Percentiles rank a stretch among this genome's conserved stretches.
Conservation (phyloP, 805 yeast species). For the Phaffomyces thermotolerans region DNA sequence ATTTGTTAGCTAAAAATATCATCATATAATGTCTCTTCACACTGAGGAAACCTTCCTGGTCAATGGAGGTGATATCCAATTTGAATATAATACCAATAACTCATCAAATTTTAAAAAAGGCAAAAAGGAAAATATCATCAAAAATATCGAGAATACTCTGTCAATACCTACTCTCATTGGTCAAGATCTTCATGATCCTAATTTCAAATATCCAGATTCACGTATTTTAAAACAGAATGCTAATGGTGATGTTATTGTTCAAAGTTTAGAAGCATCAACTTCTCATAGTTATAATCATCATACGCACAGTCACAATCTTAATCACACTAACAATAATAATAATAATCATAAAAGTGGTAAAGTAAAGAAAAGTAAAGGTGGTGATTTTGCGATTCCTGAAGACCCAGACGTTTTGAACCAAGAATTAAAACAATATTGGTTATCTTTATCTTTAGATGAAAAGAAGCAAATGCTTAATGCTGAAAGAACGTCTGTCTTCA, state of each 20-base stretch:
- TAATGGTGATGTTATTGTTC: constrained; percentile 74
- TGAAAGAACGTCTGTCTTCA: constrained; percentile 63
- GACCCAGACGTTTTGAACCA: constrained; percentile 16
- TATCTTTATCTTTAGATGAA: constrained; percentile 48
- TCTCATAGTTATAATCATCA: constrained; percentile 14
- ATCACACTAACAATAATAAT: no score
- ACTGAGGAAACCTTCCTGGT: constrained; percentile 11
- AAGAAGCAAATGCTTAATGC: constrained; percentile 56
- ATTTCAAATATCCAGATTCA: constrained; percentile 63
- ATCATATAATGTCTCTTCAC: background rate
- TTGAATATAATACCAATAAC: constrained; percentile 21
- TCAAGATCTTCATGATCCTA: constrained; percentile 40
- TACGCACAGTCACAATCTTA: no score
- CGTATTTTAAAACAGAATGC: constrained; percentile 63
- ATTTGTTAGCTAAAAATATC: background rate
- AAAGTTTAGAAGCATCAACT: constrained; percentile 25
- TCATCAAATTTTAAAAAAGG: constrained; percentile 1
- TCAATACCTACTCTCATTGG: constrained; percentile 14
- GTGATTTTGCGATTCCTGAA: constrained; percentile 8
- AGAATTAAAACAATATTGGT: constrained; percentile 47
- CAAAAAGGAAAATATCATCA: constrained; percentile 22
- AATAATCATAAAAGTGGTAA: constrained; percentile 29
- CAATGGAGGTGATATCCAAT: constrained; percentile 26
- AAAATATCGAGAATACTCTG: constrained; percentile 25
- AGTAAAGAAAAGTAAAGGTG: no score